These are phyloP conservation scores for Emericellopsis atlantica DNA, from an alignment of 2,329 filamentous ascomycete genomes.

Conservation along the genomic window DNA sequence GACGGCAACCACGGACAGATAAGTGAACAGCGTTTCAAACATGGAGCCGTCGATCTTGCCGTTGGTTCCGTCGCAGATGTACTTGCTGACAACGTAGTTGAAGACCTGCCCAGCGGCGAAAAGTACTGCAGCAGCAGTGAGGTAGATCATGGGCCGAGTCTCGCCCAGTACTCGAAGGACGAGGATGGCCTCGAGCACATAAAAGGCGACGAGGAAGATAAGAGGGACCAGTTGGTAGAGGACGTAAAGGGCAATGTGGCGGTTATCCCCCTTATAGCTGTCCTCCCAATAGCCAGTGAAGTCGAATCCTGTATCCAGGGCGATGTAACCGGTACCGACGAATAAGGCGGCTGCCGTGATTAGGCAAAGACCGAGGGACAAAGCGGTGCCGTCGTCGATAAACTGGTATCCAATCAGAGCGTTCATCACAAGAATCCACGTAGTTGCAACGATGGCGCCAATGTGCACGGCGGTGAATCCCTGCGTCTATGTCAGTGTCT, in stretches of 20 bases:
- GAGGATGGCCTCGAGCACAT: constrained; percentile 69
- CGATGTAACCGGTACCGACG: constrained; percentile 88
- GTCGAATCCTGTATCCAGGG: constrained; percentile 78
- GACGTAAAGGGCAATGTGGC: constrained; percentile 80
- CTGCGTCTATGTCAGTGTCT: constrained; percentile 23
- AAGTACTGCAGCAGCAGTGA: constrained; percentile 59
- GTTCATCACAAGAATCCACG: constrained; percentile 87
- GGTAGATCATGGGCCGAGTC: constrained; percentile 82
- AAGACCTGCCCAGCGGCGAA: constrained; percentile 93
- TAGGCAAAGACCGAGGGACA: constrained; percentile 67
- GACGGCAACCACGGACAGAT: constrained; percentile 67
- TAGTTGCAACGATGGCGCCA: constrained; percentile 74
- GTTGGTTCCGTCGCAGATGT: constrained; percentile 73
- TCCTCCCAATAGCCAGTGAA: constrained; percentile 71
- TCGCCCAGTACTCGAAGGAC: constrained; percentile 83
- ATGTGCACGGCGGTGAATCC: constrained; percentile 85
- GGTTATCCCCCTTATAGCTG: constrained; percentile 46
- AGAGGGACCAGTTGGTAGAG: constrained; percentile 85
- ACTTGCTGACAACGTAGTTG: constrained; percentile 83
- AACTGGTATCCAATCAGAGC: constrained; percentile 87
- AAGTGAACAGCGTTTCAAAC: constrained; percentile 87
- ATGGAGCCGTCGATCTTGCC: constrained; percentile 88
- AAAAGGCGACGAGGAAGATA: constrained; percentile 80
- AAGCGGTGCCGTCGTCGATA: constrained; percentile 79
- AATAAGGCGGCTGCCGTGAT: constrained; percentile 62